These are phyloP conservation scores for Coemansia sp. DNA, from an alignment of 192 early-diverging fungal genomes.

Conservation along the genomic window DNA sequence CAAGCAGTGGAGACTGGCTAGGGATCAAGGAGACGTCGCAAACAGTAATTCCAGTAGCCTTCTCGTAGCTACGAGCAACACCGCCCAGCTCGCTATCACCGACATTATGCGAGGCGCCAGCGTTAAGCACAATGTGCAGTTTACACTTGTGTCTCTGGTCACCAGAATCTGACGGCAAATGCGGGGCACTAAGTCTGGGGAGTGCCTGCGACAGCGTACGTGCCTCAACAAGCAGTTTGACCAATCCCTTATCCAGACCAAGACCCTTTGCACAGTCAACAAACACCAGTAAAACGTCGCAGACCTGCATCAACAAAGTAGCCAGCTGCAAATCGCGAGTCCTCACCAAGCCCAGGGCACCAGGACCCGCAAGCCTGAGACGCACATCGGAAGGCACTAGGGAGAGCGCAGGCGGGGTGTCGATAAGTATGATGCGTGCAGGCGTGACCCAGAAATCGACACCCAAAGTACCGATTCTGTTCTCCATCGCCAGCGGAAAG, in stretches of 20 bases:
- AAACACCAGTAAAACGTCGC: slow-evolving; percentile 34
- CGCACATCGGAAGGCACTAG: slow-evolving; percentile 6
- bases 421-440: slow-evolving; percentile 18
- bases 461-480: neutral
- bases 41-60: slow-evolving; percentile 22
- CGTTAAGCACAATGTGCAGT: slow-evolving; percentile 29
- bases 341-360: slow-evolving; percentile 7
- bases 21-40: slow-evolving; percentile 24
- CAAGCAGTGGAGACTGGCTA: neutral
- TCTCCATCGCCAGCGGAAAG: neutral
- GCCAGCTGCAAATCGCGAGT: slow-evolving; percentile 37
- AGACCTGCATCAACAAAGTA: slow-evolving; percentile 28
- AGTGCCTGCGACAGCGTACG: slow-evolving; percentile 8
- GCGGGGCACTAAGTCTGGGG: slow-evolving; percentile 12
- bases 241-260: slow-evolving; percentile 22
- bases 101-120: neutral
- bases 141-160: neutral
- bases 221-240: slow-evolving; percentile 15
- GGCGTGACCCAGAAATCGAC: slow-evolving; percentile 23
- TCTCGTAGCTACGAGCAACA: slow-evolving; percentile 24
- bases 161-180: neutral
- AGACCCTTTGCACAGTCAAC: neutral
- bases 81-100: neutral
- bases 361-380: neutral
- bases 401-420: slow-evolving; percentile 32